These are phyloP conservation scores for Mycena kentingensis DNA, from an alignment of 768 basidiomycete species.

Conservation along the genomic window DNA sequence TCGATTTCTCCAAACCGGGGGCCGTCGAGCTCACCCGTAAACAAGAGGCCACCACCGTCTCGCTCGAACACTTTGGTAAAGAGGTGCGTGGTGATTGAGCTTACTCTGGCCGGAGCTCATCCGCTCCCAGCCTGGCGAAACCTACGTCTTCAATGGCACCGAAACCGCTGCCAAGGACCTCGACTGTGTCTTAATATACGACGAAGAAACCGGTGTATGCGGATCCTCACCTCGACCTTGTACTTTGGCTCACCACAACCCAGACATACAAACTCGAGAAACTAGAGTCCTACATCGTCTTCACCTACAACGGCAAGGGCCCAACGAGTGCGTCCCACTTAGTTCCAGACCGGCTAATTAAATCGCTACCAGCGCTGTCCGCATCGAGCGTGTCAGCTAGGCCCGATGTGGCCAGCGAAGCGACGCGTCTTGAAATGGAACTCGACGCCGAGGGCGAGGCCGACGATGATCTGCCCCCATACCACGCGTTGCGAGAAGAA, in stretches of 20 bases:
- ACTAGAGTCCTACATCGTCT: slow-evolving; percentile 62
- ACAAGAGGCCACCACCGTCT: slow-evolving; percentile 52
- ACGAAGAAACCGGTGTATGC: slow-evolving; percentile 70
- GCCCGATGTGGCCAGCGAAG: slow-evolving; percentile 10
- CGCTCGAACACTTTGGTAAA: slow-evolving; percentile 65
- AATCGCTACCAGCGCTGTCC: slow-evolving; percentile 26
- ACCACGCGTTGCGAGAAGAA: slow-evolving; percentile 28
- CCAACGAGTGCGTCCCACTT: slow-evolving; percentile 14
- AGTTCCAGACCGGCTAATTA: slow-evolving; percentile 11
- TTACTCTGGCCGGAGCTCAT: no score
- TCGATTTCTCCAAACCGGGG: slow-evolving; percentile 67
- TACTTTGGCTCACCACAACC: background rate
- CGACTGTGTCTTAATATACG: slow-evolving; percentile 80
- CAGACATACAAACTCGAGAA: slow-evolving; percentile 69
- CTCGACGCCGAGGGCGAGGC: slow-evolving; percentile 36
- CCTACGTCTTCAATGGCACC: slow-evolving; percentile 55
- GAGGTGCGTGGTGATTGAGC: slow-evolving; percentile 60
- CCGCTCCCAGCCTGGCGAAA: slow-evolving; percentile 55
- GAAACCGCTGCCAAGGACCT: slow-evolving; percentile 65
- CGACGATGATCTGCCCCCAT: slow-evolving; percentile 42
- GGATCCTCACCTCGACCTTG: background rate
- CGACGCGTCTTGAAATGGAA: slow-evolving; percentile 26
- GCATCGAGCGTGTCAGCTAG: slow-evolving; percentile 29
- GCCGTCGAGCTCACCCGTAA: slow-evolving; percentile 61
- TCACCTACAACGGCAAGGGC: slow-evolving; percentile 54